These are phyloP conservation scores for Eucalyptus pauciflora DNA, from an alignment of 345 rosid species.

Conservation along the genomic window DNA sequence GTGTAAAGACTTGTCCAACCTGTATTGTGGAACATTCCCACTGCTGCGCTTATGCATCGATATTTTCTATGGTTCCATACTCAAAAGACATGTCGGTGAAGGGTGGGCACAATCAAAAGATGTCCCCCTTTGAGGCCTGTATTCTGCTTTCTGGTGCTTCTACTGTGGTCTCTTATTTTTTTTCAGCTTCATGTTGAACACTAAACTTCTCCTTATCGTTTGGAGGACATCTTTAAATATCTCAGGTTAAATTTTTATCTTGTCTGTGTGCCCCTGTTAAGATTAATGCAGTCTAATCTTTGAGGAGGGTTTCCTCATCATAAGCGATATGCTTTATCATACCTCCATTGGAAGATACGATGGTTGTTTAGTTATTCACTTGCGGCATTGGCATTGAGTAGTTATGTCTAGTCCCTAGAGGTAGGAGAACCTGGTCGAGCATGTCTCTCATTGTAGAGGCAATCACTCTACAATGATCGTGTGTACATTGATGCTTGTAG, in stretches of 20 bases:
- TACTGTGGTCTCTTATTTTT: neutral
- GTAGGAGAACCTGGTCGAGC: no score
- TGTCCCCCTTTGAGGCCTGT: neutral
- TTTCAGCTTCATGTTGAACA: neutral
- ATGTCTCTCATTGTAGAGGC: no score
- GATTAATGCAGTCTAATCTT: neutral
- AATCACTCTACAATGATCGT: no score
- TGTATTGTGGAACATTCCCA: neutral
- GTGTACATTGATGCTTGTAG: no score
- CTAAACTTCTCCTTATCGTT: no score
- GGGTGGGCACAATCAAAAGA: conserved; percentile 7
- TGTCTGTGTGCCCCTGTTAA: neutral
- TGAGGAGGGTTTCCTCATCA: no score
- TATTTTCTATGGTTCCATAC: conserved; percentile 8
- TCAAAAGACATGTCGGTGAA: conserved; percentile 12
- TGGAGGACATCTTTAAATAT: neutral
- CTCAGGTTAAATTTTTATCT: neutral
- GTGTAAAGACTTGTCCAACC: neutral
- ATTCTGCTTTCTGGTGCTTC: neutral
- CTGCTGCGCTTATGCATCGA: neutral
- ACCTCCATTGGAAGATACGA: no score
- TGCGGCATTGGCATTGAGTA: no score
- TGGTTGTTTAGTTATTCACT: no score
- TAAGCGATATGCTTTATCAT: no score
- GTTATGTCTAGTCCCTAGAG: no score